Evolutionary conservation across 108 stramenopile species (phyloP), one percentile per base, ranked within the genome.

Genomic region (Aurantiochytrium sp.): DNA sequence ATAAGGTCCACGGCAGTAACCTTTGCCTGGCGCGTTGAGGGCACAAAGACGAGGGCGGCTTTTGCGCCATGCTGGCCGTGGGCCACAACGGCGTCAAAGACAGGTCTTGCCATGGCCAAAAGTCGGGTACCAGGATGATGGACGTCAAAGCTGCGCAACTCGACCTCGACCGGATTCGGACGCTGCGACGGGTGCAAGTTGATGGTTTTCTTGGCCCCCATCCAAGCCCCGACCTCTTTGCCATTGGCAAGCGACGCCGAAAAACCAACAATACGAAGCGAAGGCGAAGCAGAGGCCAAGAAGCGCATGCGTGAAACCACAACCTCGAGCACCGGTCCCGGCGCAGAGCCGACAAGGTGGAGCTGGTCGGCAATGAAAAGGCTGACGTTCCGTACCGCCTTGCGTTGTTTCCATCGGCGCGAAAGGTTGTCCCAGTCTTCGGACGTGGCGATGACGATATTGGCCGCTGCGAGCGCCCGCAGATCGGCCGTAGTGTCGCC

Each of bases 1-100:
- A 98, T 95, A n/a, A 99, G 64, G 91, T 99, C 98, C 89, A 99
- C 98, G 8, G 98, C 98, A 28, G 97, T 97, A 6, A 99, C 95
- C 90, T 98, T 97, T 55, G 97, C 97, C 91, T 99, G 99, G 88
- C 97, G 95, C 59, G 97, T 90, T 53, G 97, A 97, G 14, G 99
- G 97, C 25, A 97, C 98, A 91, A 98, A 97, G 59, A 98, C 94
- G 16, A 99, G 92, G 5, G 91, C 92, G 58, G 94, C 94, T 91
- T 95, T 95, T 25, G 93, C 94, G 73, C 93, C 94, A n/a, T 18
- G 8, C 51, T 4, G 5, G 5, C 29, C 87, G 6, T 87, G 95
- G 53, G 94, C 88, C 58, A 89, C 88, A n/a, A 97, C 92, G 16
- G 96, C 93, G 90, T 96, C 96, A 93, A 96, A 99, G 21, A 96